These are phyloP conservation scores for Clarireedia paspali DNA, from an alignment of 2,329 filamentous ascomycete genomes.

Conservation along the genomic window DNA sequence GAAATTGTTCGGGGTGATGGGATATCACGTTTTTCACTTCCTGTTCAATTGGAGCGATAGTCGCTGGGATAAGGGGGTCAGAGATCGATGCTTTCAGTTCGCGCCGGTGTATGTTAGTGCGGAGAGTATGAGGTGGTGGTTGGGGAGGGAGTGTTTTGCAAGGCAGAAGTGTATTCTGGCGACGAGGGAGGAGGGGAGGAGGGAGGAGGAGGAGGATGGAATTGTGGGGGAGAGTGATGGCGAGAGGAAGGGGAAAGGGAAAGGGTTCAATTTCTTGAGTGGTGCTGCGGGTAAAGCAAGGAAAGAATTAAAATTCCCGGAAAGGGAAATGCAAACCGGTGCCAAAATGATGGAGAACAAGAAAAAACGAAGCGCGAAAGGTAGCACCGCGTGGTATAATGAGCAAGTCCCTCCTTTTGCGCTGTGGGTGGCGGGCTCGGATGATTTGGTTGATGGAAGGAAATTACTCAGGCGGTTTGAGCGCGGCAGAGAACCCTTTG, in stretches of 20 bases:
- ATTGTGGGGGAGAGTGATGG: slow-evolving; percentile 22
- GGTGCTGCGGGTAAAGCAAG: not conserved
- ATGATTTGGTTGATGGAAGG: slow-evolving; percentile 76
- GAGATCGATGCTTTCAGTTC: slow-evolving; percentile 84
- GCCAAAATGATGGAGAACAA: slow-evolving; percentile 21
- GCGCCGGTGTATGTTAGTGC: slow-evolving; percentile 83
- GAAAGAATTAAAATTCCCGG: slow-evolving; percentile 1
- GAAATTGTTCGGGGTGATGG: slow-evolving; percentile 67
- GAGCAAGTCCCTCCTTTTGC: slow-evolving; percentile 73
- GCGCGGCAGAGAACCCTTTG: slow-evolving; percentile 71
- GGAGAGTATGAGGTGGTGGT: slow-evolving; percentile 93
- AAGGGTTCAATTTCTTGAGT: not conserved
- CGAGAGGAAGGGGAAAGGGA: not conserved
- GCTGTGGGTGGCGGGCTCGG: slow-evolving; percentile 77
- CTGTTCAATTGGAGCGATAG: slow-evolving; percentile 82
- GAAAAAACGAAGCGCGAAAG: slow-evolving; percentile 30
- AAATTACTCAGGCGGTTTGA: slow-evolving; percentile 68
- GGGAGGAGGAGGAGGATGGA: slow-evolving; percentile 45
- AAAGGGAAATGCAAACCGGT: slow-evolving; percentile 27
- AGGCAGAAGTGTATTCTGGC: slow-evolving; percentile 81
- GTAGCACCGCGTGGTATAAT: slow-evolving; percentile 72
- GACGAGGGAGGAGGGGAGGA: slow-evolving; percentile 61
- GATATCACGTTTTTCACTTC: slow-evolving; percentile 84
- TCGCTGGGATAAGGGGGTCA: slow-evolving; percentile 74
- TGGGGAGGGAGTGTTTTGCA: slow-evolving; percentile 78